phyloP scores from a whole-genome alignment of 2,329 filamentous ascomycete species.

The Xylaria multiplex region DNA sequence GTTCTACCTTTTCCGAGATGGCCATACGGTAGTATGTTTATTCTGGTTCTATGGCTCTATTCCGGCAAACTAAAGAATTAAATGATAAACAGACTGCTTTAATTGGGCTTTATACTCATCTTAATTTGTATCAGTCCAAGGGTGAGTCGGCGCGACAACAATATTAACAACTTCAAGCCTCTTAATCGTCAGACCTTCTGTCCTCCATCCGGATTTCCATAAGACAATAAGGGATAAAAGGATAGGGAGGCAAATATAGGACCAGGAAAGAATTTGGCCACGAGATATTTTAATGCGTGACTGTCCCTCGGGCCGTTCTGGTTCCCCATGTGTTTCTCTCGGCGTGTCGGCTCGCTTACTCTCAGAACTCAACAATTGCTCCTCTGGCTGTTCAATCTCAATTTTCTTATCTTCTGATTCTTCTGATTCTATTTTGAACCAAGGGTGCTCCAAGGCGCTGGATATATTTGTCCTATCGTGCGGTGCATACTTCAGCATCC shows the following conservation, averaged over 20 bases:
- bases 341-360: not conserved
- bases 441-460: not conserved
- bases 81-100: not conserved
- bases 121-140: not conserved
- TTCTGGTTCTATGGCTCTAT: not conserved
- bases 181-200: not conserved
- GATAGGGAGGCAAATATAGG: not conserved
- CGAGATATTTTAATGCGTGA: not conserved
- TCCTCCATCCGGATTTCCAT: not conserved
- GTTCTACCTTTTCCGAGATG: not conserved
- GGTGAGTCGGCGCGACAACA: not conserved
- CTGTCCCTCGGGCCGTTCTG: no score
- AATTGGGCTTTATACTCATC: not conserved
- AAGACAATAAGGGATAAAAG: not conserved
- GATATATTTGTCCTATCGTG: not conserved
- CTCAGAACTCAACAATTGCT: not conserved
- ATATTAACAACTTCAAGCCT: not conserved
- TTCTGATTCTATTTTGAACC: no score
- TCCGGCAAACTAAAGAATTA: not conserved
- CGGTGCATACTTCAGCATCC: constrained; percentile 7
- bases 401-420: not conserved
- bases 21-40: not conserved
- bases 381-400: not conserved
- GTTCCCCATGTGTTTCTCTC: no score
- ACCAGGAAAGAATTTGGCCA: not conserved